Evolutionary conservation across 306 rosid species (phyloP).

Genomic region (Bauhinia variegata): DNA sequence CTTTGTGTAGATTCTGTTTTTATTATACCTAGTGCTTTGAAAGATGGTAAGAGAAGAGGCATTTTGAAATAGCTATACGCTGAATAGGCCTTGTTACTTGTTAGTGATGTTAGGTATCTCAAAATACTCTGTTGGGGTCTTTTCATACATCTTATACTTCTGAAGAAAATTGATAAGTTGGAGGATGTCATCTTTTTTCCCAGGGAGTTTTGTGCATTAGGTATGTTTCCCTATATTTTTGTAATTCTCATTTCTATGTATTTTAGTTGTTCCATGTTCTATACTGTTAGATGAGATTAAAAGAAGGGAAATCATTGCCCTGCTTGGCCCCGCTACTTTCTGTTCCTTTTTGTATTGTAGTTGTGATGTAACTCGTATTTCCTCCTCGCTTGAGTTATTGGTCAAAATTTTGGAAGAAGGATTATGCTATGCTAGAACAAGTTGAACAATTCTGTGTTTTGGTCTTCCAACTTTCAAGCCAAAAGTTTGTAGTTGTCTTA

Average conservation of each 20-base stretch:
- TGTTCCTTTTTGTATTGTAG: constrained; percentile 19
- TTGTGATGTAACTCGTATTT: constrained; percentile 30
- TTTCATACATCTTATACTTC: no score
- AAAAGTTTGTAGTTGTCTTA: no score
- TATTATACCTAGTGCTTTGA: constrained; percentile 73
- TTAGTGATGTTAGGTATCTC: constrained; percentile 36
- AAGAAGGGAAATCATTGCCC: background rate
- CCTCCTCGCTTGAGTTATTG: background rate
- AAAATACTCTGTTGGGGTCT: constrained; percentile 41
- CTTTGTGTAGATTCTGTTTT: constrained; percentile 91
- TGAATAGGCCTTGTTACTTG: constrained; percentile 28
- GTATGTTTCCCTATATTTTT: constrained; percentile 35
- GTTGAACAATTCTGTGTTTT: no score
- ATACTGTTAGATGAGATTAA: constrained; percentile 40
- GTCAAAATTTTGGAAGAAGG: background rate
- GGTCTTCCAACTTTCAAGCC: background rate
- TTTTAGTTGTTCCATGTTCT: constrained; percentile 40
- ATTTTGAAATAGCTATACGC: constrained; percentile 44
- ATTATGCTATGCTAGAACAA: constrained; percentile 1
- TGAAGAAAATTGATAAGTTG: constrained; percentile 33
- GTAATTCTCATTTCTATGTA: constrained; percentile 35
- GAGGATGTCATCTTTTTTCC: constrained; percentile 39
- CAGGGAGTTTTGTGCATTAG: constrained; percentile 41
- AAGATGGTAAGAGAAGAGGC: constrained; percentile 57
- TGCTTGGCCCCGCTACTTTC: constrained; percentile 11